Base-by-base conservation (phyloP, 78 protist genomes). In the Neovahlkampfia damariscottae region DNA sequence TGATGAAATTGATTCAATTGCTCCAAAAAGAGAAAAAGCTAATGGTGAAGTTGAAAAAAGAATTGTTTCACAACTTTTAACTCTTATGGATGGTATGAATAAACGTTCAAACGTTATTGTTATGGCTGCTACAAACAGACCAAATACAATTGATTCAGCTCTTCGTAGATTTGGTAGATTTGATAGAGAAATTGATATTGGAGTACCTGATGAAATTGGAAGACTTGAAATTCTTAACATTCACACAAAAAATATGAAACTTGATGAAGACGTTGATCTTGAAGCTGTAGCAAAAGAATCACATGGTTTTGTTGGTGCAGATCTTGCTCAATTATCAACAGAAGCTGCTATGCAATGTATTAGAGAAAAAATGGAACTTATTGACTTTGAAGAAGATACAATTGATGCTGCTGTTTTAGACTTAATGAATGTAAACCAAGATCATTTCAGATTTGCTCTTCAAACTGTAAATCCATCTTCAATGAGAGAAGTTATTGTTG, bases 221-320 rank as follows among this genome's bases (percentile, higher is more conserved):
- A 94, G 99, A 39, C 89, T 97, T 29, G 99, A 98, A 80, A 87
- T 98, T 67, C 83, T 97, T 41, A 90, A 91, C 79, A 98, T 98
- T 84, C 99, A 98, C 98, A 97, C 99, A 5, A 96, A 94, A 86
- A 98, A 97, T 90, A 98, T 98, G 99, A 96, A 96, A 90, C 89
- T 98, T 37, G 88, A 59, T 34, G 97, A 88, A 30, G 91, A 97
- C 31, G 99, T 98, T 34, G 99, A 98, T 83, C 95, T 98, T 8
- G 99, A 93, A 77, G 59, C 75, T 73, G 82, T 91, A 32, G 87
- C 98, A 59, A 79, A 73, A 6, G 97, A 95, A 79, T 94, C 99
- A 59, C 99, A 98, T 88, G 99, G 99, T 32, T 97, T 75, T 79
- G 99, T 99, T 37, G 99, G 99, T 9, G 95, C 99, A 2, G 99